Percentiles rank a stretch among this genome's conserved stretches.
phyloP scores from a whole-genome alignment of 345 rosid species.

The Populus pruinosa region DNA sequence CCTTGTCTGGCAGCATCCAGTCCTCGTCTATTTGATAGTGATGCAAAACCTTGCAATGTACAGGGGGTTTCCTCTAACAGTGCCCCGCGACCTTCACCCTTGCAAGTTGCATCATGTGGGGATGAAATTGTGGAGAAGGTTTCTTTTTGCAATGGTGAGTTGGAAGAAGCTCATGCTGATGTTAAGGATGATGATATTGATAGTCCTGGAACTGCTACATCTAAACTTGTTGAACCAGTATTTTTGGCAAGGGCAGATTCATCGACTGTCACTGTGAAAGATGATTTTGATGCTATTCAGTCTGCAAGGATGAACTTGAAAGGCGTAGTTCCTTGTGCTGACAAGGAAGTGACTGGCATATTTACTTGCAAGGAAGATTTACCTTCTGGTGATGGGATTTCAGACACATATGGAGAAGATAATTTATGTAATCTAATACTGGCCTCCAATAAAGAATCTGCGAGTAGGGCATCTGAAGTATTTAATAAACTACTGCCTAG shows the following conservation, averaged over 20 bases:
- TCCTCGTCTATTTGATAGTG: constrained; percentile 27
- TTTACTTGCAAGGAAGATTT: constrained; percentile 23
- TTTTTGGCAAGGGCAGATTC: constrained; percentile 24
- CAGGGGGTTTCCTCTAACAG: constrained; percentile 30
- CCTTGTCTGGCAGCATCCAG: constrained; percentile 31
- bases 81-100: constrained; percentile 38
- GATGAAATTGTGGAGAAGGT: constrained; percentile 29
- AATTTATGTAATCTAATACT: constrained; percentile 39
- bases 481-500: constrained; percentile 50
- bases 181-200: constrained; percentile 53
- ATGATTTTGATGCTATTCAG: constrained; percentile 20
- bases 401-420: constrained; percentile 30
- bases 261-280: constrained; percentile 24
- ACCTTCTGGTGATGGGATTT: constrained; percentile 19
- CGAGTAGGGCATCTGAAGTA: constrained; percentile 49
- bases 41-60: constrained; percentile 26
- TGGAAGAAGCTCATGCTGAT: constrained; percentile 36
- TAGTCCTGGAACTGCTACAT: constrained; percentile 67
- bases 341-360: constrained; percentile 16
- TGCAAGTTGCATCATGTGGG: constrained; percentile 41
- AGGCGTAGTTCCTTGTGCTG: constrained; percentile 15
- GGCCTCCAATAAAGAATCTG: constrained; percentile 60
- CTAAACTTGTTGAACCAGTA: constrained; percentile 45
- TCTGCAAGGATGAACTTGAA: constrained; percentile 14
- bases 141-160: constrained; percentile 35